A percentile compares a stretch with the other conserved stretches of the same genome.
Evolutionary conservation across 108 stramenopile genomes (phyloP).

Genomic region (Cyclostephanos tholiformis): DNA sequence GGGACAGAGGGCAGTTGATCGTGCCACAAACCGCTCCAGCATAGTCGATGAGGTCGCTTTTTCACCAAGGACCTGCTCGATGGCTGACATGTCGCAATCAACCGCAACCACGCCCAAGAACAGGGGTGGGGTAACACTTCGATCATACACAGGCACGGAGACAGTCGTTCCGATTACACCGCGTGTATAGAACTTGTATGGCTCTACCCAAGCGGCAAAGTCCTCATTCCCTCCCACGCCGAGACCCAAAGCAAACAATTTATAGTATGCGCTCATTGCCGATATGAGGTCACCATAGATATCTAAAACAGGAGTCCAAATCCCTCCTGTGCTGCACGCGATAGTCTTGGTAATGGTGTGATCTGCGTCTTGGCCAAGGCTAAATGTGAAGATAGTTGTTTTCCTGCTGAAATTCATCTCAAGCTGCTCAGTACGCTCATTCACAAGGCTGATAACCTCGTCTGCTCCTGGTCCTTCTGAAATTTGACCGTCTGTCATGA

Average conservation of each 20-base stretch:
- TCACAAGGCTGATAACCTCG: conserved; percentile 38
- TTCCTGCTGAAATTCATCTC: conserved; percentile 18
- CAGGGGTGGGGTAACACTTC: conserved; percentile 23
- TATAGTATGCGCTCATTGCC: conserved; percentile 59
- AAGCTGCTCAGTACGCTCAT: conserved; percentile 8
- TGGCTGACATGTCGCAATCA: conserved; percentile 27
- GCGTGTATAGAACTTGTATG: conserved; percentile 42
- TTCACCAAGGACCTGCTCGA: conserved; percentile 35
- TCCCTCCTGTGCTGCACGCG: conserved; percentile 52
- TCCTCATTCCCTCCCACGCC: conserved; percentile 43
- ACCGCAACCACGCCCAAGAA: conserved; percentile 43
- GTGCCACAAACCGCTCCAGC: conserved; percentile 33
- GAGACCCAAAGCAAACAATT: conserved; percentile 61
- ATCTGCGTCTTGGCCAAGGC: conserved; percentile 47
- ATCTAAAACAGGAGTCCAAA: conserved; percentile 51
- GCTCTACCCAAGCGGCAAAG: conserved; percentile 67
- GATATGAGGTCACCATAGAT: conserved; percentile 32
- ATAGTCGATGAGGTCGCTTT: conserved; percentile 23
- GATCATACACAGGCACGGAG: conserved; percentile 64
- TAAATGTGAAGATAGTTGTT: conserved; percentile 51
- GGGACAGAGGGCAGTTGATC: conserved; percentile 44
- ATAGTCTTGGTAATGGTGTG: conserved; percentile 38
- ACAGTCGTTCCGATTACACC: conserved; percentile 54
- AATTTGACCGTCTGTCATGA: conserved; percentile 52
- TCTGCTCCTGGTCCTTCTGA: conserved; percentile 14